phyloP scores from a whole-genome alignment of 441 rosid species.

The Syzygium malaccense region DNA sequence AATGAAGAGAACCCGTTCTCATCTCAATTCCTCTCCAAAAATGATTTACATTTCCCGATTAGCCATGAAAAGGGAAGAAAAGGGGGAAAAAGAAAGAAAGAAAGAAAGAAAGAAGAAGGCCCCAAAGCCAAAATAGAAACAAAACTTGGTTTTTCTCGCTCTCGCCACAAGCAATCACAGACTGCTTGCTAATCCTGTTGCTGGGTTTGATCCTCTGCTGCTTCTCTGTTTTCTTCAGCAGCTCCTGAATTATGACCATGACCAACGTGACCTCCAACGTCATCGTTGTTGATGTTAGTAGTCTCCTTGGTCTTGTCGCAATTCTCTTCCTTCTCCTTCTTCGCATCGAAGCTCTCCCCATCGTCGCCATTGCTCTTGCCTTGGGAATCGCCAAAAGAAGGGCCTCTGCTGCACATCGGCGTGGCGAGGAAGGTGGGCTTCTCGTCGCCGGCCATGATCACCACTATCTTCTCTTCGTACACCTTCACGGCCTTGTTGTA shows the following conservation, averaged over 20 bases:
- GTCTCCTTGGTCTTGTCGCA: not conserved
- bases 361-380: not conserved
- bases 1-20: not conserved
- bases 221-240: not conserved
- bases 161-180: not conserved
- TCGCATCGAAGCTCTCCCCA: not conserved
- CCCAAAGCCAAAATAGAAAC: not conserved
- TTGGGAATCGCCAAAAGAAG: not conserved
- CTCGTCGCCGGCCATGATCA: constrained; percentile 13
- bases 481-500: not conserved
- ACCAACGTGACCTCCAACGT: not conserved
- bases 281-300: not conserved
- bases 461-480: constrained; percentile 10
- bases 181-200: not conserved
- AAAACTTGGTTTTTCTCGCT: not conserved
- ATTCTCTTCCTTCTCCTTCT: not conserved
- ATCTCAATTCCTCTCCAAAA: not conserved
- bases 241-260: not conserved
- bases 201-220: not conserved
- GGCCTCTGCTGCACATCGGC: constrained; percentile 2
- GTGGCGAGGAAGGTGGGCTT: constrained; percentile 7
- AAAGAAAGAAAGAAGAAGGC: not conserved
- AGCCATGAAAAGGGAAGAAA: not conserved
- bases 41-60: not conserved
- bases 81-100: too few species aligned